Percentiles rank a stretch among this genome's conserved stretches.
phyloP scores from a whole-genome alignment of 2,329 filamentous ascomycete genomes.

The Lasiodiplodia sp. region DNA sequence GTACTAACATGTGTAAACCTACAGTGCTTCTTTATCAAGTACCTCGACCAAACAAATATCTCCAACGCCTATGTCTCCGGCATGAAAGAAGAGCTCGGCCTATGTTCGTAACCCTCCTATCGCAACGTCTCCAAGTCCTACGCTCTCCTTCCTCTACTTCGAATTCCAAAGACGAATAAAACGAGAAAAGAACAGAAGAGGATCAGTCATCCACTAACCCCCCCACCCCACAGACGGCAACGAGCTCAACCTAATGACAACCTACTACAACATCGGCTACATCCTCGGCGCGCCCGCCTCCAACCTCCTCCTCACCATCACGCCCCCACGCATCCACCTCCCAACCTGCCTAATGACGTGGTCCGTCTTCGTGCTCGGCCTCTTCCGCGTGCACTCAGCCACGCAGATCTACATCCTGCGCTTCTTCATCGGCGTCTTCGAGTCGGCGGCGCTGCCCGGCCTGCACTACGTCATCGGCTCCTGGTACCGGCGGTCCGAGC shows the following conservation, averaged over 20 bases:
- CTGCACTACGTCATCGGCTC: conserved; percentile 35
- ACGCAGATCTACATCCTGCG: conserved; percentile 23
- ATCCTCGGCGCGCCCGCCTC: conserved; percentile 24
- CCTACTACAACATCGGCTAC: conserved; percentile 31
- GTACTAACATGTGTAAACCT: not conserved
- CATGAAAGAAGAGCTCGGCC: conserved; percentile 41
- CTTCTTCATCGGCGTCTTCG: conserved; percentile 30
- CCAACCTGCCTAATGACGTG: conserved; percentile 20
- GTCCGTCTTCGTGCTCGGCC: conserved; percentile 24
- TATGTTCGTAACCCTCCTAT: conserved; percentile 26
- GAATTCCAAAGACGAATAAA: not conserved
- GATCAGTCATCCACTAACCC: not conserved
- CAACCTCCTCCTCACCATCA: conserved; percentile 18
- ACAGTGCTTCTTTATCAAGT: conserved; percentile 36
- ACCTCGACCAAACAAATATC: conserved; percentile 38
- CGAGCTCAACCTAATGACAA: conserved; percentile 30
- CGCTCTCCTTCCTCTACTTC: too few species aligned
- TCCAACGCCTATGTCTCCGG: conserved; percentile 40
- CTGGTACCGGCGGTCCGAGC: conserved; percentile 28
- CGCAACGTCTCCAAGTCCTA: too few species aligned
- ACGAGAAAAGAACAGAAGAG: not conserved
- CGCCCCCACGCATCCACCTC: conserved; percentile 20
- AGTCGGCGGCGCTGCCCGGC: conserved; percentile 24
- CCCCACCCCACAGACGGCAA: conserved; percentile 20
- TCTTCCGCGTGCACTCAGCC: not conserved